A percentile compares a stretch with the other conserved stretches of the same genome.
Evolutionary conservation across 495 filamentous ascomycete species (phyloP).

Genomic region (Neurospora sp.): DNA sequence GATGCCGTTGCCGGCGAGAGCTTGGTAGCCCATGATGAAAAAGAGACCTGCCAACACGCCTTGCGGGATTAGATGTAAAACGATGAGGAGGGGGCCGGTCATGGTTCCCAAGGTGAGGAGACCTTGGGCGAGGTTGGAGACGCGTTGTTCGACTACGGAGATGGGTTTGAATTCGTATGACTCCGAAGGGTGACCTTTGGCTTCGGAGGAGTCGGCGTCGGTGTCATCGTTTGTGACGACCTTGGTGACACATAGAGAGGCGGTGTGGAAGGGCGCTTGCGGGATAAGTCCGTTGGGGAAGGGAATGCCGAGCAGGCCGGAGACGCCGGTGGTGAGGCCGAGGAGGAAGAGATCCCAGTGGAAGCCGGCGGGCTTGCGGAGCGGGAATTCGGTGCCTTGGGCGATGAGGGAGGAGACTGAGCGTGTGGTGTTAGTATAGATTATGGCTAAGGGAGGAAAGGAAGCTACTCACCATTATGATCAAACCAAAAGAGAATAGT

Average conservation of each 20-base stretch:
- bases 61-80: slow-evolving; percentile 79
- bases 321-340: slow-evolving; percentile 75
- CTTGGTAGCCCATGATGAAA: slow-evolving; percentile 87
- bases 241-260: slow-evolving; percentile 65
- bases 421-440: slow-evolving; percentile 1
- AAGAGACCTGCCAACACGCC: slow-evolving; percentile 84
- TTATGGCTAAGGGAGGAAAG: not conserved
- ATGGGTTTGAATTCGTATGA: slow-evolving; percentile 45
- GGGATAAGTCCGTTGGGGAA: slow-evolving; percentile 89
- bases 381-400: slow-evolving; percentile 85
- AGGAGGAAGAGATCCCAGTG: slow-evolving; percentile 95
- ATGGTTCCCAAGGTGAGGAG: slow-evolving; percentile 80
- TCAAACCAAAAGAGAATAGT: slow-evolving; percentile 92
- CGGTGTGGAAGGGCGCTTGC: slow-evolving; percentile 90
- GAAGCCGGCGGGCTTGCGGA: slow-evolving; percentile 86
- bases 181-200: slow-evolving; percentile 41
- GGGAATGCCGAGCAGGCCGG: slow-evolving; percentile 77
- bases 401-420: slow-evolving; percentile 77
- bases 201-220: slow-evolving; percentile 37
- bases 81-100: slow-evolving; percentile 71
- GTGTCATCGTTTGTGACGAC: slow-evolving; percentile 40
- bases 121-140: slow-evolving; percentile 78
- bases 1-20: slow-evolving; percentile 74
- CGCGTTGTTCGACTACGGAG: slow-evolving; percentile 82
- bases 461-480: slow-evolving; percentile 56